Base-by-base conservation (phyloP, 2,329 filamentous ascomycete species). In the Lachnum nothofagi region DNA sequence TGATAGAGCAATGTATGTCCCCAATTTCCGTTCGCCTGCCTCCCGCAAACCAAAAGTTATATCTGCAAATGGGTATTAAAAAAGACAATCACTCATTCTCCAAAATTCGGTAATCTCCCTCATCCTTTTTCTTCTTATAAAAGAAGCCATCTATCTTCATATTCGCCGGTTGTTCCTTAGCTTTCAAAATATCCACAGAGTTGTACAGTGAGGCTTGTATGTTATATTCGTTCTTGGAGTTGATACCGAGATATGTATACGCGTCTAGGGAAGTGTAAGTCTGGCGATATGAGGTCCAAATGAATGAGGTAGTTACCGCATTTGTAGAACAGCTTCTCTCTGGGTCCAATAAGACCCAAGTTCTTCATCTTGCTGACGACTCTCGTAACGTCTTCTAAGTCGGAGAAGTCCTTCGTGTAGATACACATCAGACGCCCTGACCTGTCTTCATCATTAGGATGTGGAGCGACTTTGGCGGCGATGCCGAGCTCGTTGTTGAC, bases 361-460 rank as follows among this genome's bases (percentile, higher is more conserved):
- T 81, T 72, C 43, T 76, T 75, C 53, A 94, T 66, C 55, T 72
- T 76, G 49, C 72, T 63, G 33, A 91, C 69, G 3, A 94, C 85
- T 37, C 85, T 75, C 23, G 72, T 74, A 5, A 94, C 77, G 62
- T 94, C 88, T 3, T 74, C 70, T 44, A 70, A 73, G 62, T 94
- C 82, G 23, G 71, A 71, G 62, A 90, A 93, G 64, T 95, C 81
- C 35, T 72, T 70, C 4, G 88, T 94, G 65, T 94, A 94, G 6
- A 94, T 72, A 56, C 86, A 91, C 22, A 94, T 80, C 35, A 93
- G 67, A 17, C 81, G 74, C 17, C 70, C 67, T 37, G 67, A 72
- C 20, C 68, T 60, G 5, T 68, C 62, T 1, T 66, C 65, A 5
- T 53, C 65, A 56, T 68, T 69, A 8, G 76, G 6, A 27, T 27